A percentile compares a stretch with the other conserved stretches of the same genome.
Conservation (phyloP, 208 protist species). For the Giardia muris region DNA sequence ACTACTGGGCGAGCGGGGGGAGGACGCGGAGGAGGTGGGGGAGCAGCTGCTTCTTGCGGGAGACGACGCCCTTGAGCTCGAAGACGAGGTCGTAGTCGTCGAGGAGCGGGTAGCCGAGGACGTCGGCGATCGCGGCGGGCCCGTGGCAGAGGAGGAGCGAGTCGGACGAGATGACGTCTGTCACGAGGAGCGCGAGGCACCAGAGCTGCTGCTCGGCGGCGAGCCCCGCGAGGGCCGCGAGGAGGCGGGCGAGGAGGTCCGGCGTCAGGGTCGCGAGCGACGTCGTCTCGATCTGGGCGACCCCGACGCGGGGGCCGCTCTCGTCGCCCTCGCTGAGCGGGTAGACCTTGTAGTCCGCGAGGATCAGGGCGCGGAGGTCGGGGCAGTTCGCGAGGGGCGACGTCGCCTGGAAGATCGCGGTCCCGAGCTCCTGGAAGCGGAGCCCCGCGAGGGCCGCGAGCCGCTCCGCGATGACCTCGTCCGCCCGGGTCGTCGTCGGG, state of each 20-base stretch:
- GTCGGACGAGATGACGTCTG: neutral
- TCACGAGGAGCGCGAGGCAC: neutral
- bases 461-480: neutral
- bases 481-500: neutral
- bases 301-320: neutral
- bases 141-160: neutral
- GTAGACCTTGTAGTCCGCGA: neutral
- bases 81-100: neutral
- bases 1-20: neutral
- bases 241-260: neutral
- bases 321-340: neutral
- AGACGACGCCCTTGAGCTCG: conserved; percentile 7
- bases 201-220: neutral
- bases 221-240: neutral
- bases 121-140: neutral
- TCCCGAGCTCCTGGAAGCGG: neutral
- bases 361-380: neutral
- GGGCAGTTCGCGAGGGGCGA: neutral
- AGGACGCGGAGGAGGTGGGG: conserved; percentile 4
- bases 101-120: neutral
- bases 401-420: neutral
- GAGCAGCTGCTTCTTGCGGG: conserved; percentile 18
- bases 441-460: neutral
- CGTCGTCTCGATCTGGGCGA: neutral
- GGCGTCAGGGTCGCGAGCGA: neutral